Evolutionary conservation across 768 basidiomycete genomes (phyloP), one percentile per base, ranked within the genome.

Genomic region (Pleurotus salmoneostramineus): DNA sequence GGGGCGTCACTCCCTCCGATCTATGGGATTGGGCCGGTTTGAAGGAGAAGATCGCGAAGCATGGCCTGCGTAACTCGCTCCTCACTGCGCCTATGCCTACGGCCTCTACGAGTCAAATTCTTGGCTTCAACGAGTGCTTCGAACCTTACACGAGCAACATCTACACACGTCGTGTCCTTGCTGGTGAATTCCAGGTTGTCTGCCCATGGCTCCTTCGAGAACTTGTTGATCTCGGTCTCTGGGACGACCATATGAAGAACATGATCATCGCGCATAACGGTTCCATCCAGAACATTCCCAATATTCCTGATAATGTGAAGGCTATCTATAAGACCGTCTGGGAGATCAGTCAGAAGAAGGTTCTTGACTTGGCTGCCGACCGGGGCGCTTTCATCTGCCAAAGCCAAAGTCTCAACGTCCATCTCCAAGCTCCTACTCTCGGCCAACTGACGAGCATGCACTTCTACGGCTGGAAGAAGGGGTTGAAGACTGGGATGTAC

Each of bases 251-350:
- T 70, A 98, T 98, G 96, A 97, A 96, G 83, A 95, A 98, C 76
- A 89, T 92, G 83, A 94, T 99, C 73, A 98, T 99, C 64, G 97
- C 97, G 11, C 90, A 96, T 74, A 90, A 94, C 66, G 96, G 90
- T 31, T 91, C 89, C 5, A 72, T 91, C 31, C 93, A 96, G 70
- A 91, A 85, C 69, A 93, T 98, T 63, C 88, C 92, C 31, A 83
- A 68, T 48, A 93, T 98, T 63, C 95, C 96, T 1, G 87, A 86
- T 58, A 85, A 97, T 63, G 81, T 95, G 74, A 98, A 97, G 75
- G 91, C 92, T 0, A 95, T 99, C 76, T 99, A 99, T 85, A 98
- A 98, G 80, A 99, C 96, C n/a, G 96, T 98, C 50, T 99, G 96
- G 96, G 96, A 99, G 77, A 95, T 99, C 72, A 88, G 85, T 46